phyloP scores from a whole-genome alignment of 305 asterid species.

The Plantago lanceolata region DNA sequence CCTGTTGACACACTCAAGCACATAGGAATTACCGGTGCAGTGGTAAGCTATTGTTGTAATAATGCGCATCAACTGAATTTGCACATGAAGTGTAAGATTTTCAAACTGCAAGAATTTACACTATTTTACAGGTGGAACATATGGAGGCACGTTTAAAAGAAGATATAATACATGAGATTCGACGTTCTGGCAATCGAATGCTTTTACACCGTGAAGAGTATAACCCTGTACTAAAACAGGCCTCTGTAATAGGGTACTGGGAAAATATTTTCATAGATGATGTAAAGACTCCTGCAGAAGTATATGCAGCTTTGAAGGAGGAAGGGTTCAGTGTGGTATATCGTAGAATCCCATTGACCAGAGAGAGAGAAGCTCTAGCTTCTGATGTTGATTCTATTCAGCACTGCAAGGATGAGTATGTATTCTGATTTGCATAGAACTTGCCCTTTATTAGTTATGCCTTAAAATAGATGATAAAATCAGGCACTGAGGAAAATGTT shows the following conservation, averaged over 20 bases:
- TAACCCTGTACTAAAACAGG: slow-evolving; percentile 75
- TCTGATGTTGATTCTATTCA: slow-evolving; percentile 94
- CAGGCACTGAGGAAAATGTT: slow-evolving; percentile 11
- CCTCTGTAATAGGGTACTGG: slow-evolving; percentile 90
- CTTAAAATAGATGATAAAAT: slow-evolving; percentile 5
- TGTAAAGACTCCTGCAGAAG: slow-evolving; percentile 91
- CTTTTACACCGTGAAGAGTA: slow-evolving; percentile 97
- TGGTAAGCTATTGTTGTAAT: slow-evolving; percentile 56
- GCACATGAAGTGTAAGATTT: slow-evolving; percentile 23
- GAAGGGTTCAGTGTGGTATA: slow-evolving; percentile 66
- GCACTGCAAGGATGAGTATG: slow-evolving; percentile 85
- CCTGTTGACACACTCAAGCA: slow-evolving; percentile 91
- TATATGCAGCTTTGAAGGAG: slow-evolving; percentile 61
- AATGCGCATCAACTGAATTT: slow-evolving; percentile 26
- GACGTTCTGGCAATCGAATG: slow-evolving; percentile 90
- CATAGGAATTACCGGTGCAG: slow-evolving; percentile 91
- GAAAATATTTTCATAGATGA: slow-evolving; percentile 88
- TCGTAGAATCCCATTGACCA: slow-evolving; percentile 86
- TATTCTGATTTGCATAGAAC: slow-evolving; percentile 21
- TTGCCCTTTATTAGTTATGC: slow-evolving; percentile 13
- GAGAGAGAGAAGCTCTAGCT: slow-evolving; percentile 95
- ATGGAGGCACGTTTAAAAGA: slow-evolving; percentile 94
- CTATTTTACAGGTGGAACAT: slow-evolving; percentile 74
- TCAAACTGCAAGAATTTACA: slow-evolving; percentile 21
- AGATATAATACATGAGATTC: slow-evolving; percentile 78